Evolutionary conservation across 2,329 filamentous ascomycete species (phyloP), one percentile per base, ranked within the genome.

Genomic region (Esteya vermicola): DNA sequence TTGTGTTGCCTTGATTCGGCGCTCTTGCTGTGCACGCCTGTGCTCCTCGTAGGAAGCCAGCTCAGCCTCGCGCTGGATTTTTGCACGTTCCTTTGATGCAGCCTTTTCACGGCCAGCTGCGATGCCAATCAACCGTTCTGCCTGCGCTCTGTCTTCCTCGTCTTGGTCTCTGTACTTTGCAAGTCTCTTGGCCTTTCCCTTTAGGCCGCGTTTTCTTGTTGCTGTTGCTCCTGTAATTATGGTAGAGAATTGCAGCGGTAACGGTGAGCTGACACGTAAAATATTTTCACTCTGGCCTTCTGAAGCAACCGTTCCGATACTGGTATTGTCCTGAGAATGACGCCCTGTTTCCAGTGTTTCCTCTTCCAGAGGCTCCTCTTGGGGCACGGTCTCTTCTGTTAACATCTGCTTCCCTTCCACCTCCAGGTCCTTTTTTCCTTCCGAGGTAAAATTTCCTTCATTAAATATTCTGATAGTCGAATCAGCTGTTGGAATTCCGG

Each of bases 91-190:
- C 50, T 84, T 81, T 3, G 77, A 80, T 50, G 81, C 75, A 13
- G 72, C 75, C 46, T 78, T 77, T 50, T 82, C 70, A 28, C 73
- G 71, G 1, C 79, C 79, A 0, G 71, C 70, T 43, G 70, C 65
- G 2, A 84, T 79, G 30, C 91, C 91, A n/a, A 94, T 76, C n/a
- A 96, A 70, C 20, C 78, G 71, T 59, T 95, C 81, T 25, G 86
- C 85, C 0, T 88, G 72, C 7, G 72, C 74, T 12, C 86, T 84
- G 53, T 98, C 91, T 58, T 94, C 89, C 41, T 94, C 86, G 51
- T 96, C 89, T 65, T 96, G 91, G 50, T 93, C 67, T 34, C 82
- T 89, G 61, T 98, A 98, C 57, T 94, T 95, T 4, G 85, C 85
- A 2, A 85, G 78, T 57, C 91, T 93, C 65, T 93, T 94, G 33